Conservation (phyloP, 179 eudicot species). For the Beta corolliflora region DNA sequence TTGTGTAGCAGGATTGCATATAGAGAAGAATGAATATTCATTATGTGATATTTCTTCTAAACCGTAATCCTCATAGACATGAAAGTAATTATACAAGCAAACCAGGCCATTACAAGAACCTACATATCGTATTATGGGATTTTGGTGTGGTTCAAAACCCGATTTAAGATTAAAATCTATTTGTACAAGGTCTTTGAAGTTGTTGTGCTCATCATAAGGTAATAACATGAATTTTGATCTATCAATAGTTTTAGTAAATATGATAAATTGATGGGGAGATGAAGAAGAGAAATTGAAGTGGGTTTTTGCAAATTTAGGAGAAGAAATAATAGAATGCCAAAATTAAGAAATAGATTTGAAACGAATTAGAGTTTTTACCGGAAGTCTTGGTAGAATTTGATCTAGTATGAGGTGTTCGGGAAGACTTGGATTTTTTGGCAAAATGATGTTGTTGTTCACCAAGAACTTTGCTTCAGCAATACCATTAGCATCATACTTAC, state of each 20-base stretch:
- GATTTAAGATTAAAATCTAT: too few species aligned
- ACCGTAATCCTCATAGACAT: too few species aligned
- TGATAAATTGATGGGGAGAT: not conserved
- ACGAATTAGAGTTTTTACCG: not conserved
- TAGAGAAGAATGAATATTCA: not conserved
- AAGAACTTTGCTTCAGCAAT: too few species aligned
- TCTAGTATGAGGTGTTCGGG: too few species aligned
- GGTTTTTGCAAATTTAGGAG: not conserved
- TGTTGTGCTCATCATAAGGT: not conserved
- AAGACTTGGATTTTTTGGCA: too few species aligned
- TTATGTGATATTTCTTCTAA: too few species aligned
- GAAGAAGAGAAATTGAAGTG: not conserved
- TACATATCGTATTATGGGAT: not conserved
- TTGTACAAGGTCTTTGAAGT: not conserved
- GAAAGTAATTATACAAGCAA: not conserved
- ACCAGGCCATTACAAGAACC: conserved; percentile 14
- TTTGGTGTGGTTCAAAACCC: too few species aligned
- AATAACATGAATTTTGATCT: not conserved
- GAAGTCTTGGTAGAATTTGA: too few species aligned
- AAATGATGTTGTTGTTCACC: too few species aligned
- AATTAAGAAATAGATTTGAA: not conserved
- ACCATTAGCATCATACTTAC: too few species aligned
- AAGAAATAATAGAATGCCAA: not conserved
- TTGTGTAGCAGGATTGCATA: conserved; percentile 6
- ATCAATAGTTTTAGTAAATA: not conserved